Conservation (phyloP, 371 early-diverging fungal species). For the Batkoa obscura region DNA sequence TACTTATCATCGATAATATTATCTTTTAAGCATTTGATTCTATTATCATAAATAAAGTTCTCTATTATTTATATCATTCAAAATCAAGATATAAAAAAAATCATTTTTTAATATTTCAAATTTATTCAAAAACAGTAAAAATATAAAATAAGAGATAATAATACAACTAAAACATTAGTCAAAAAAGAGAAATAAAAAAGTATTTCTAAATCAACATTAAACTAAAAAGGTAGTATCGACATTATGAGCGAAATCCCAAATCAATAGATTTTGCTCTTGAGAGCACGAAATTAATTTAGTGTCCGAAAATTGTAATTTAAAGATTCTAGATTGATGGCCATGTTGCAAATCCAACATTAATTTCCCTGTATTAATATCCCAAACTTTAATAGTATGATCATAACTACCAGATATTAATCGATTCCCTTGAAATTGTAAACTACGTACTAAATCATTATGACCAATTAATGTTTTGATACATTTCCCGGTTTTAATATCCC, state of each 20-base stretch:
- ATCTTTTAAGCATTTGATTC: no score
- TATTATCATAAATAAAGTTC: no score
- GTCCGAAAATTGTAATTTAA: constrained; percentile 67
- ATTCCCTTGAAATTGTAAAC: constrained; percentile 32
- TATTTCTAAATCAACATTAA: not conserved
- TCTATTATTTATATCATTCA: no score
- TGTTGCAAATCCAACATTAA: constrained; percentile 25
- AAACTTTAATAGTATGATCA: constrained; percentile 72
- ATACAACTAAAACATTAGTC: no score
- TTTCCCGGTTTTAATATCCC: constrained; percentile 55
- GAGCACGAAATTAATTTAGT: constrained; percentile 64
- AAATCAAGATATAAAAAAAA: no score
- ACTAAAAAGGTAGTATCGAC: constrained; percentile 35
- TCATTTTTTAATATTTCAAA: no score
- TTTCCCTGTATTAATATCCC: constrained; percentile 39
- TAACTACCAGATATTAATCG: constrained; percentile 61
- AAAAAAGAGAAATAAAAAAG: no score
- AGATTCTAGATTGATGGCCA: constrained; percentile 53
- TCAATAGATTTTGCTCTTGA: constrained; percentile 53
- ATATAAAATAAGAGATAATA: no score
- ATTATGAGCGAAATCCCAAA: constrained; percentile 58
- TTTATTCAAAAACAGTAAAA: no score
- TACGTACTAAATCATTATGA: constrained; percentile 64
- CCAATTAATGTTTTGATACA: constrained; percentile 38
- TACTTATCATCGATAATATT: no score